phyloP scores from a whole-genome alignment of 495 filamentous ascomycete species.

The Talaromyces liani region DNA sequence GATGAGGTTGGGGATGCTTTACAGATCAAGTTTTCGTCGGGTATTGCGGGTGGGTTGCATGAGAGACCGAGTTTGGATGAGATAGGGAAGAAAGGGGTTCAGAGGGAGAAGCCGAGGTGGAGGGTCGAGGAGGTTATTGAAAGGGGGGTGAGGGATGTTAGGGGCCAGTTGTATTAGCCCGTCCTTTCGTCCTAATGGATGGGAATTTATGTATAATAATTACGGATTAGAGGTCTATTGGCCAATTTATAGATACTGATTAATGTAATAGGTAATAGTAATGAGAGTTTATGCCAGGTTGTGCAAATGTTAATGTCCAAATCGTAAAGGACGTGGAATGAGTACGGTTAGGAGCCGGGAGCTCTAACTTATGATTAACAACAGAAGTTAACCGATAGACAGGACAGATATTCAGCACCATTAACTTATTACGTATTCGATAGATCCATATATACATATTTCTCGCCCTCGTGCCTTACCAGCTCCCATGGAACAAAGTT shows the following conservation, averaged over 20 bases:
- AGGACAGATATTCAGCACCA: too few relatives aligned
- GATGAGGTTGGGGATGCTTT: slow-evolving; percentile 76
- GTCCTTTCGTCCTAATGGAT: neutral
- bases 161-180: neutral
- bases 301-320: too few relatives aligned
- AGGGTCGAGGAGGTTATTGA: slow-evolving; percentile 7
- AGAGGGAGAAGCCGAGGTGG: slow-evolving; percentile 5
- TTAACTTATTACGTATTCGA: too few relatives aligned
- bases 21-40: slow-evolving; percentile 81
- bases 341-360: too few relatives aligned
- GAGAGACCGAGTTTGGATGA: slow-evolving; percentile 1
- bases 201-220: neutral
- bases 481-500: too few relatives aligned
- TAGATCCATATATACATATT: too few relatives aligned
- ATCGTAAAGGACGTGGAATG: too few relatives aligned
- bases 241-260: neutral
- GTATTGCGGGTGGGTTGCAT: slow-evolving; percentile 65
- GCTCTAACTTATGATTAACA: too few relatives aligned
- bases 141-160: slow-evolving; percentile 5
- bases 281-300: neutral
- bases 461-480: too few relatives aligned
- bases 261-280: neutral
- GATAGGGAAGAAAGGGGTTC: neutral
- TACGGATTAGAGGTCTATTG: neutral
- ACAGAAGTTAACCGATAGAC: too few relatives aligned